Base-by-base conservation (phyloP, 495 filamentous ascomycete genomes). In the Lasiosphaeria miniovina region DNA sequence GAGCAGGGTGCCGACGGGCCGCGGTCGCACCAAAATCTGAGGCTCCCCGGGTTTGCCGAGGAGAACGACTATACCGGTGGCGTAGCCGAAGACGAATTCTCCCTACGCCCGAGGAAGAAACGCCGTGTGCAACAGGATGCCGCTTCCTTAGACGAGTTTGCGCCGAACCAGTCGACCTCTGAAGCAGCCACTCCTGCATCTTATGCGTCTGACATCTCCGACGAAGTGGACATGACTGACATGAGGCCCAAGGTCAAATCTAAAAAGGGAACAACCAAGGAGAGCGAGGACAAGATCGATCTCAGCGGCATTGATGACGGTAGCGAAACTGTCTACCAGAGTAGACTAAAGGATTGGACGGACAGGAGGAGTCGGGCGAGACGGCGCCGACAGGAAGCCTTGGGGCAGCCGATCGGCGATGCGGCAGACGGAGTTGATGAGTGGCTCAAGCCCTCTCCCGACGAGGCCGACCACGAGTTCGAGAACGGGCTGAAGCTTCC, bases 381-480 rank as follows among this genome's bases (percentile, higher is more conserved):
- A 54, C 79, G 77, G 8, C 70, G 66, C 33, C 74, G 68, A 43
- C 70, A 74, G 50, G 69, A 77, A 46, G 74, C 66, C 15, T 57
- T 55, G 5, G 68, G 65, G 2, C 74, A 71, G 31, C 62, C 57
- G 4, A 61, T 61, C 2, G 75, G 76, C 9, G 64, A 60, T 31
- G 68, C 69, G 32, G 63, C 65, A 31, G 67, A 74, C n/a, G 73
- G 77, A 7, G 74, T 79, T 4, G 78, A 89, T 38, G 93, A 98
- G 74, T 96, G 91, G 88, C 81, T 90, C 57, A 86, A 86, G 68
- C 90, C 90, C 3, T 92, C 95, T 69, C 94, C 94, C 1, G 88
- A 85, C 31, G 80, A 86, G 14, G 79, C 87, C 0, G 90, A 93
- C 71, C 77, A 90, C 58, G 75, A 80, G 17, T 84, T 94, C 40